Evolutionary conservation across 163 green algal genomes (phyloP).

Genomic region (Trebouxia gelatinosa): DNA sequence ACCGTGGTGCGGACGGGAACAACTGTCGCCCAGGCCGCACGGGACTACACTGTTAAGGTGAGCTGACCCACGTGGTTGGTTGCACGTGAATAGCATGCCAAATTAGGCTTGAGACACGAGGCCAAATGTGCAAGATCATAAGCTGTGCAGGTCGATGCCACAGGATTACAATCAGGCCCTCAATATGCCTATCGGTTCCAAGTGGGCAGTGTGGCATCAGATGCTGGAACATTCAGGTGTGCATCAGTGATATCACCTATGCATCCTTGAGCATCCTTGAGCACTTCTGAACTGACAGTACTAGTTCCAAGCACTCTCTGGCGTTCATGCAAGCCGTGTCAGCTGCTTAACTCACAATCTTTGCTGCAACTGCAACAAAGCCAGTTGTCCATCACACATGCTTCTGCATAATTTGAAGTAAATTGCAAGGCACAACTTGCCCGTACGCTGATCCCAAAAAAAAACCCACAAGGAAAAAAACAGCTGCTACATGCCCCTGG

Average conservation of each 20-base stretch:
- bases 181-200: conserved; percentile 14
- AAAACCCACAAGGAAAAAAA: neutral
- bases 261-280: too few species aligned
- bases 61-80: neutral
- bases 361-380: neutral
- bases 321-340: too few species aligned
- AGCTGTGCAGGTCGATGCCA: conserved; percentile 4
- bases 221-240: conserved; percentile 25
- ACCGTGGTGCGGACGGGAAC: neutral
- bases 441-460: too few species aligned
- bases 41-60: conserved; percentile 32
- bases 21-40: neutral
- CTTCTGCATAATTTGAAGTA: neutral
- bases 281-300: neutral
- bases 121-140: too few species aligned
- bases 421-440: too few species aligned
- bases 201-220: neutral
- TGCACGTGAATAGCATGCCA: neutral
- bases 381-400: neutral
- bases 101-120: too few species aligned
- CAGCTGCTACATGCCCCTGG: neutral
- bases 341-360: neutral
- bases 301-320: neutral
- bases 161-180: neutral
- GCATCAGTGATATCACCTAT: neutral